phyloP scores from a whole-genome alignment of 768 basidiomycete genomes.

The Rhizopogon rudus region DNA sequence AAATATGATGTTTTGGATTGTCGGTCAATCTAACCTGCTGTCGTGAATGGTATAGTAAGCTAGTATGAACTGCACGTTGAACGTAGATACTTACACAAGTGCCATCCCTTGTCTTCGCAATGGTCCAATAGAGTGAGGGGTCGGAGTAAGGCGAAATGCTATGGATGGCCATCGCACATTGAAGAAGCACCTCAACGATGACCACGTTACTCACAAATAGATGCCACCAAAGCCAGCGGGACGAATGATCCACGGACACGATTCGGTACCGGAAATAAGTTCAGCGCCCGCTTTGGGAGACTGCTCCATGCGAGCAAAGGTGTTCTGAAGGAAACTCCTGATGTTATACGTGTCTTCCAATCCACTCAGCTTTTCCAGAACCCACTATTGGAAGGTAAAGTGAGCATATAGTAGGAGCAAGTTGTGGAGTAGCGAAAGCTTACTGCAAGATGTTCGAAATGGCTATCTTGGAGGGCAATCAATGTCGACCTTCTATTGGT shows the following conservation, averaged over 20 bases:
- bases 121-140: neutral
- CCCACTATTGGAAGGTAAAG: neutral
- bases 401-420: neutral
- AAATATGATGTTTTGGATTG: neutral
- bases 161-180: neutral
- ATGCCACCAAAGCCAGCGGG: neutral
- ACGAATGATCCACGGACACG: neutral
- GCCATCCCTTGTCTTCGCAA: neutral
- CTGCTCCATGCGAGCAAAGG: neutral
- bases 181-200: neutral
- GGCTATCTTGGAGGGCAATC: neutral
- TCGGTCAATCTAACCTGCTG: neutral
- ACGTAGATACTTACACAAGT: neutral
- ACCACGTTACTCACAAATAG: neutral
- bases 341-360: neutral
- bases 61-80: neutral
- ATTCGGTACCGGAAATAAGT: neutral
- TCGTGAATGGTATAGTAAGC: neutral
- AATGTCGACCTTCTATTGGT: neutral
- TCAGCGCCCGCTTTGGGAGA: neutral
- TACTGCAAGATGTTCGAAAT: neutral
- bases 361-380: neutral
- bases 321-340: neutral
- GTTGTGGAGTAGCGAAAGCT: neutral
- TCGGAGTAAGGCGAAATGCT: neutral